These are phyloP conservation scores for Gymnopus androsaceus DNA, from an alignment of 1,284 basidiomycete genomes.

Conservation along the genomic window DNA sequence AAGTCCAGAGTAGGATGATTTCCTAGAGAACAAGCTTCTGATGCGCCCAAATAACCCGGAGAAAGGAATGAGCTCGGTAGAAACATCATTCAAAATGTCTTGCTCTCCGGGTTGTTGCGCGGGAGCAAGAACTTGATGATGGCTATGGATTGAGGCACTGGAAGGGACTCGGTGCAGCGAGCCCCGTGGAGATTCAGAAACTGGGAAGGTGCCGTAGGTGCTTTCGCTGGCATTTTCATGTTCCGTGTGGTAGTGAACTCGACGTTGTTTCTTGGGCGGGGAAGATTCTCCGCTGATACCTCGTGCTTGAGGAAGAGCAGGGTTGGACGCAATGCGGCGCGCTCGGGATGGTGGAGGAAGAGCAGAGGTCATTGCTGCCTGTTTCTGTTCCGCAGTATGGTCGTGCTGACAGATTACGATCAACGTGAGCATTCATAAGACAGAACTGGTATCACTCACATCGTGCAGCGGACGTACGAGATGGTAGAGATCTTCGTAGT, in stretches of 20 bases:
- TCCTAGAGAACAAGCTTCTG: neutral
- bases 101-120: conserved; percentile 24
- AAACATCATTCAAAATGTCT: conserved; percentile 33
- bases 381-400: conserved; percentile 29
- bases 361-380: conserved; percentile 6
- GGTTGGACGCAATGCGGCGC: conserved; percentile 12
- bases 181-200: neutral
- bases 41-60: conserved; percentile 27
- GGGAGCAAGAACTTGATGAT: conserved; percentile 22
- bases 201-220: conserved; percentile 48
- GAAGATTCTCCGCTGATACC: conserved; percentile 8
- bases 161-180: conserved; percentile 25
- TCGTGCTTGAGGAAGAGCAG: conserved; percentile 1
- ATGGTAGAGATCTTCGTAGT: conserved; percentile 61
- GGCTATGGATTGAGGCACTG: conserved; percentile 23
- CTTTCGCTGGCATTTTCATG: conserved; percentile 40
- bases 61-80: conserved; percentile 46
- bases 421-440: neutral
- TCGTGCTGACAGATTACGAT: conserved; percentile 28
- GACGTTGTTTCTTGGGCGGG: conserved; percentile 7
- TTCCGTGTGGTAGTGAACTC: conserved; percentile 15
- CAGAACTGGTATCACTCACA: conserved; percentile 23
- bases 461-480: conserved; percentile 46
- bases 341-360: conserved; percentile 2
- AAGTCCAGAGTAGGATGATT: neutral